These are phyloP conservation scores for Xylariaceae sp. DNA, from an alignment of 2,329 filamentous ascomycete genomes.

Conservation along the genomic window DNA sequence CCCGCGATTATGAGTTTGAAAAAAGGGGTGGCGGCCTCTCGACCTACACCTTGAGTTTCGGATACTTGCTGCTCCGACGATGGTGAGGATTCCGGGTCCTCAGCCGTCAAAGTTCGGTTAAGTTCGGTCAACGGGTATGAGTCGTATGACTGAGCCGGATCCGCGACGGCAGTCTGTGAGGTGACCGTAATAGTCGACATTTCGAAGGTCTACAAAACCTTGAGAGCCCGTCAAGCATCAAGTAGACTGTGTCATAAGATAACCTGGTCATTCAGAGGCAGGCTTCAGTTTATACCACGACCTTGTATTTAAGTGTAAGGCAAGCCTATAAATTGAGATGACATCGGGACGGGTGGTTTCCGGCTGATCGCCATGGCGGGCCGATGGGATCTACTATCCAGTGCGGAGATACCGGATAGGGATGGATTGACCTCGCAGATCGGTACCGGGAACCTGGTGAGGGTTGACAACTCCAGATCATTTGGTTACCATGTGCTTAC, in stretches of 20 bases:
- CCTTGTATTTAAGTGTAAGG: not conserved
- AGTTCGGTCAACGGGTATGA: slow-evolving; percentile 25
- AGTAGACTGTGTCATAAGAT: not conserved
- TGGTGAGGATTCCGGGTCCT: slow-evolving; percentile 19
- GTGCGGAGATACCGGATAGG: not conserved
- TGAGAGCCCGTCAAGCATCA: not conserved
- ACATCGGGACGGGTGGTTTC: not conserved
- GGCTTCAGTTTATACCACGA: not conserved
- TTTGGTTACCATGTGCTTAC: not conserved
- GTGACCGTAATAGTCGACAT: slow-evolving; percentile 14
- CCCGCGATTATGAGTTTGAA: slow-evolving; percentile 50
- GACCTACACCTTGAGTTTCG: slow-evolving; percentile 15
- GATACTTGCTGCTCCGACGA: slow-evolving; percentile 13
- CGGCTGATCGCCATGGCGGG: not conserved
- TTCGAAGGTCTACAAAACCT: not conserved
- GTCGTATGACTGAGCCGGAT: slow-evolving; percentile 20
- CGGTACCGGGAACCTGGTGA: not conserved
- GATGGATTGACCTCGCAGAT: not conserved
- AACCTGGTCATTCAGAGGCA: not conserved
- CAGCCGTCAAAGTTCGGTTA: slow-evolving; percentile 1
- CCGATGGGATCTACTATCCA: not conserved
- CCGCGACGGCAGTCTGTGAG: slow-evolving; percentile 17
- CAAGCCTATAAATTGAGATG: not conserved
- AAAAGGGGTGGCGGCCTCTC: slow-evolving; percentile 25
- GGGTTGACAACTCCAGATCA: not conserved